These are phyloP conservation scores for Setaria italica DNA, from an alignment of 202 grass and related monocot genomes.

Conservation along the genomic window DNA sequence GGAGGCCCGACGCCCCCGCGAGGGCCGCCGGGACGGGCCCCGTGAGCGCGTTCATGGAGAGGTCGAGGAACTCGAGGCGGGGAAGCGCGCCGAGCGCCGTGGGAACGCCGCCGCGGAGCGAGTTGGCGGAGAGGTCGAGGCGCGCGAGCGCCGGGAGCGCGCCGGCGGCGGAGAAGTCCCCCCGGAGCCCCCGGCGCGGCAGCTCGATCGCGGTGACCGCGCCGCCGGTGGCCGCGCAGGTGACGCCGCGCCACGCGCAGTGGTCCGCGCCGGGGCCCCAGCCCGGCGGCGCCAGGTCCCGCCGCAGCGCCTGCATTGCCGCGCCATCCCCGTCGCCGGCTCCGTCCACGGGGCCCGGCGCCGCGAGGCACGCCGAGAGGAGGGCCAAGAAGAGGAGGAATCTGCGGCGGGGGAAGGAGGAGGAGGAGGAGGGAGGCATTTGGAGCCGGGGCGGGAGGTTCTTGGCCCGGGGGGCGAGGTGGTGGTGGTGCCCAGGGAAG, in stretches of 20 bases:
- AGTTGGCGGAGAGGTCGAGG: conserved; percentile 85
- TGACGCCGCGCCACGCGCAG: conserved; percentile 76
- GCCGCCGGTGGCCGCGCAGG: conserved; percentile 39
- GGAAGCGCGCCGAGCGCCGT: conserved; percentile 43
- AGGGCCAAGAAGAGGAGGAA: conserved; percentile 27
- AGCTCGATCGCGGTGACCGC: conserved; percentile 72
- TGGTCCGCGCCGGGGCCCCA: conserved; percentile 53
- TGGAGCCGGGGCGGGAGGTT: conserved; percentile 2
- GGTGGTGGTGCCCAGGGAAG: conserved; percentile 21
- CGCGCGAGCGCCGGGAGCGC: conserved; percentile 47
- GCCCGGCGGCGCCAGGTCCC: conserved; percentile 56
- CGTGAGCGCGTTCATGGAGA: conserved; percentile 76
- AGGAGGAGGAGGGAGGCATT: conserved; percentile 41
- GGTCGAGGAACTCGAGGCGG: conserved; percentile 75
- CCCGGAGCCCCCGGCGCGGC: conserved; percentile 62
- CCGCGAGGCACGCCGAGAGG: conserved; percentile 4
- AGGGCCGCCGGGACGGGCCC: conserved; percentile 56
- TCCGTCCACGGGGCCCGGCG: too few relatives aligned
- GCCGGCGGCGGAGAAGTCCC: conserved; percentile 64
- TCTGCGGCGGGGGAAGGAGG: neutral
- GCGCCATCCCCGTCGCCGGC: conserved; percentile 30
- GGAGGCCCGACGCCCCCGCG: conserved; percentile 45
- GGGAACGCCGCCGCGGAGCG: conserved; percentile 58
- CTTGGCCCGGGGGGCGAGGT: conserved; percentile 1
- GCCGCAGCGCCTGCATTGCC: conserved; percentile 71